Percentiles rank a stretch among this genome's conserved stretches.
Evolutionary conservation across 306 rosid species (phyloP).

Genomic region (Acacia acuminata): DNA sequence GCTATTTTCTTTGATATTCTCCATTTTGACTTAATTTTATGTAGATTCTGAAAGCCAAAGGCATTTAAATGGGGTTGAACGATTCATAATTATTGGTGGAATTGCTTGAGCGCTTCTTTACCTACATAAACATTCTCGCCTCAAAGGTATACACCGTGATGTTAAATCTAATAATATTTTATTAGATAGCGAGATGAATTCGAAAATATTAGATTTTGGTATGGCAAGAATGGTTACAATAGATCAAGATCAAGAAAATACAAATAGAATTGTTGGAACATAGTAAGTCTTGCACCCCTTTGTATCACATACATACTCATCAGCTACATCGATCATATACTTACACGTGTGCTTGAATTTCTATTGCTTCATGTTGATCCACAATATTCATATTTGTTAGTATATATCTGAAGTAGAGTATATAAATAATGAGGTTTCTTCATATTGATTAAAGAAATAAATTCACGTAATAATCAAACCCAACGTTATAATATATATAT

Average conservation of each 20-base stretch:
- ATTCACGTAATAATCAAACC: too few relatives aligned
- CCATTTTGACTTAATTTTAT: not conserved
- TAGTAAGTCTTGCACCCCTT: constrained; percentile 41
- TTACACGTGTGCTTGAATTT: too few relatives aligned
- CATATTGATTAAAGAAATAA: too few relatives aligned
- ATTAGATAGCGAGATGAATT: constrained; percentile 41
- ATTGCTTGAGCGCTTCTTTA: constrained; percentile 45
- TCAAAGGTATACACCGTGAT: constrained; percentile 58
- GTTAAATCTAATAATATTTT: constrained; percentile 55
- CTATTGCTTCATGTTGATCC: too few relatives aligned
- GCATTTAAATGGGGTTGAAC: constrained; percentile 32
- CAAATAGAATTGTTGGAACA: constrained; percentile 48
- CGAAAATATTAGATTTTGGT: constrained; percentile 61
- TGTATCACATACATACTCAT: too few relatives aligned
- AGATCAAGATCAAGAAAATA: constrained; percentile 37
- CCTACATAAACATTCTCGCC: constrained; percentile 53
- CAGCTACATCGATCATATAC: too few relatives aligned
- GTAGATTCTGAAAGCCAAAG: constrained; percentile 13
- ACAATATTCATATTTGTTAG: not conserved
- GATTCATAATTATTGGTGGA: constrained; percentile 39
- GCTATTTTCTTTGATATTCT: not conserved
- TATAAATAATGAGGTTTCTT: too few relatives aligned
- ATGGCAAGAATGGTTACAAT: constrained; percentile 42
- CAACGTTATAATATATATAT: too few relatives aligned
- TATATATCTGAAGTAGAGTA: too few relatives aligned